phyloP scores from a whole-genome alignment of 108 stramenopile species.

The Skeletonema menzelii region DNA sequence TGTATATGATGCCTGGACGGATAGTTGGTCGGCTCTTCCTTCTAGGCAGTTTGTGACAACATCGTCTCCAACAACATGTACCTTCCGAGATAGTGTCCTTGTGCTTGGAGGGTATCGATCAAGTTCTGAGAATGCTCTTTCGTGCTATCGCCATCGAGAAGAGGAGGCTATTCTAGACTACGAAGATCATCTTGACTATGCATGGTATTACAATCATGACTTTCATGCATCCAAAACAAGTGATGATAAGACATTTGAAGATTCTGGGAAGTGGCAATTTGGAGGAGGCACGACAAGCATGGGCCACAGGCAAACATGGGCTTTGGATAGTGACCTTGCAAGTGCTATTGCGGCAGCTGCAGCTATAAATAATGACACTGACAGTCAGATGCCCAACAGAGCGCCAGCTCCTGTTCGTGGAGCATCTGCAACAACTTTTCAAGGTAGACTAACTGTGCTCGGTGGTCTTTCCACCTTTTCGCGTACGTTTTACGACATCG shows the following conservation, averaged over 20 bases:
- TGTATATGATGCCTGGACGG: conserved; percentile 16
- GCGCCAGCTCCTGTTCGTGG: conserved; percentile 27
- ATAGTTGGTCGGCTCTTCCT: conserved; percentile 20
- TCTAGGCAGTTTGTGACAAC: conserved; percentile 26
- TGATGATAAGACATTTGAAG: neutral
- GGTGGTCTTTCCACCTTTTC: conserved; percentile 31
- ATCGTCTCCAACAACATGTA: conserved; percentile 30
- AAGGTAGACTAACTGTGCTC: conserved; percentile 29
- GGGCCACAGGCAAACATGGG: conserved; percentile 17
- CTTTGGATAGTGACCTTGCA: conserved; percentile 14
- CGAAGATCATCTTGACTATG: conserved; percentile 28
- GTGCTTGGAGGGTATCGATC: conserved; percentile 36
- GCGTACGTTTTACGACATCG: conserved; percentile 22
- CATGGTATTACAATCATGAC: conserved; percentile 10
- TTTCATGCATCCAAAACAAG: neutral
- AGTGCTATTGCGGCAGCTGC: conserved; percentile 26
- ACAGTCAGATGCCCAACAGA: conserved; percentile 6
- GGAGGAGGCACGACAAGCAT: conserved; percentile 21
- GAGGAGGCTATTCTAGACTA: conserved; percentile 32
- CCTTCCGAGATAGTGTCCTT: conserved; percentile 18
- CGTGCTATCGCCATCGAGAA: conserved; percentile 25
- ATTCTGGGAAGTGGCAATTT: conserved; percentile 24
- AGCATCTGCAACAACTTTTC: conserved; percentile 19
- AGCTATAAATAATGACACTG: conserved; percentile 1
- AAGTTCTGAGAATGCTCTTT: conserved; percentile 24